These are phyloP conservation scores for Solanum pimpinellifolium DNA, from an alignment of 257 asterid genomes.

Conservation along the genomic window DNA sequence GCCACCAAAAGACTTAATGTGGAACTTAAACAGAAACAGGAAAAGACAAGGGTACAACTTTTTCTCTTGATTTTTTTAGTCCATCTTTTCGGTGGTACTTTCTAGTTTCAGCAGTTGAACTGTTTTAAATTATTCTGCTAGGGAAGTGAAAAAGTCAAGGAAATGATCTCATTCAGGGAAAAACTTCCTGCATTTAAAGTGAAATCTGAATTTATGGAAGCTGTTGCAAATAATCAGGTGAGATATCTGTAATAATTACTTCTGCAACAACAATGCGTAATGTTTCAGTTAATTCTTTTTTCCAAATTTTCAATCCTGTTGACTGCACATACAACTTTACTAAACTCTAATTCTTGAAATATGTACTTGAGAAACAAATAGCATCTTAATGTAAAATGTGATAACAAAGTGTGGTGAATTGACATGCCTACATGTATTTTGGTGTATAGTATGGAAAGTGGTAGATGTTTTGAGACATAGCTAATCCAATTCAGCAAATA, in stretches of 20 bases:
- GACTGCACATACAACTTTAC: neutral
- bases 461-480: neutral
- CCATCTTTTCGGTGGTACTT: neutral
- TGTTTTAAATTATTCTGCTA: constrained; percentile 16
- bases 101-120: neutral
- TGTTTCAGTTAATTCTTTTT: neutral
- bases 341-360: neutral
- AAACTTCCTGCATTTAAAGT: constrained; percentile 81
- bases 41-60: constrained; percentile 56
- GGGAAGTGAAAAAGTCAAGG: constrained; percentile 55
- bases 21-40: constrained; percentile 72
- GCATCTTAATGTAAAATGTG: no score
- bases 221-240: constrained; percentile 80
- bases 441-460: neutral
- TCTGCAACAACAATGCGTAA: neutral
- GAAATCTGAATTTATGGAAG: constrained; percentile 69
- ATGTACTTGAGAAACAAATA: no score
- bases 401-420: neutral
- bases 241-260: neutral
- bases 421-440: neutral
- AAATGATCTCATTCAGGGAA: constrained; percentile 74
- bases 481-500: neutral
- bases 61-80: neutral
- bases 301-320: neutral
- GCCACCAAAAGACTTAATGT: constrained; percentile 35